phyloP scores from a whole-genome alignment of 495 filamentous ascomycete species.

The Cudoniella acicularis region DNA sequence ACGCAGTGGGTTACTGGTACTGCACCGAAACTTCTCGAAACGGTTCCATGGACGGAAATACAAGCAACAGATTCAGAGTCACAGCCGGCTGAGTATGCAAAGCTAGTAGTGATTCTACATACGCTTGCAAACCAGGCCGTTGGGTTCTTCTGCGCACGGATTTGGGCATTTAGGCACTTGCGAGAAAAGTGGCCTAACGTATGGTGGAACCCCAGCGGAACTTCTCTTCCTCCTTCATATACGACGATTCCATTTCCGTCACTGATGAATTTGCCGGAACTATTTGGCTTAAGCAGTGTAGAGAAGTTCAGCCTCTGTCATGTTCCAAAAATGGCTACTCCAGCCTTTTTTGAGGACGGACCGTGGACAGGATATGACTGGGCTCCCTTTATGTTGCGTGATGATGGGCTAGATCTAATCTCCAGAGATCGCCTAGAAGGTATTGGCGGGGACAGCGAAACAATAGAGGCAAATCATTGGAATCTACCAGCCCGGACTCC shows the following conservation, averaged over 20 bases:
- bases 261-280: neutral
- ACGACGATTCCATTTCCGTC: neutral
- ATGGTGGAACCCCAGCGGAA: neutral
- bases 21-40: neutral
- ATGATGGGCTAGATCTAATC: neutral
- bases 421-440: neutral
- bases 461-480: neutral
- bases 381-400: neutral
- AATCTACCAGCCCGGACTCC: neutral
- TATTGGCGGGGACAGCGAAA: neutral
- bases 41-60: neutral
- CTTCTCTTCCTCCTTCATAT: neutral
- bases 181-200: neutral
- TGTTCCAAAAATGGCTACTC: slow-evolving; percentile 1
- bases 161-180: neutral
- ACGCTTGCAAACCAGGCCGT: neutral
- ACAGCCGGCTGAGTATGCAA: neutral
- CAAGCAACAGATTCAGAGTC: neutral
- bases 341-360: neutral
- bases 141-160: neutral
- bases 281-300: neutral
- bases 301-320: neutral
- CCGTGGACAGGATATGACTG: neutral
- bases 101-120: neutral
- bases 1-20: neutral